These are phyloP conservation scores for Camelina hispida DNA, from an alignment of 345 rosid genomes.

Conservation along the genomic window DNA sequence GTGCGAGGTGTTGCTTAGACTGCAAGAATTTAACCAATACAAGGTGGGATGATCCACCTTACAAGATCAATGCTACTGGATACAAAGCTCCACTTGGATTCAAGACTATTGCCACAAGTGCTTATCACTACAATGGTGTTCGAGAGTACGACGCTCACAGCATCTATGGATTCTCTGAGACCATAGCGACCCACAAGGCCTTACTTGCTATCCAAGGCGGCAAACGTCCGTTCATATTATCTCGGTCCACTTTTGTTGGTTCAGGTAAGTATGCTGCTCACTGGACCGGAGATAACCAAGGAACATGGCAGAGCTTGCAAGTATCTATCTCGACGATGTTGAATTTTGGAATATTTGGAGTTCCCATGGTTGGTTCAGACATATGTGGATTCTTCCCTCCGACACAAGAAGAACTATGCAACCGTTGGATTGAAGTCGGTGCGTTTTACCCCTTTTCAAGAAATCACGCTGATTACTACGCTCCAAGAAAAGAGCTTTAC, in stretches of 20 bases:
- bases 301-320: slow-evolving; percentile 88
- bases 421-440: slow-evolving; percentile 96
- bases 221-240: slow-evolving; percentile 85
- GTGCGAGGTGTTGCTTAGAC: slow-evolving; percentile 95
- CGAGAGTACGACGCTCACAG: slow-evolving; percentile 94
- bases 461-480: slow-evolving; percentile 88
- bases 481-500: slow-evolving; percentile 97
- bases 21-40: slow-evolving; percentile 92
- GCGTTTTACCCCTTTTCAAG: slow-evolving; percentile 96
- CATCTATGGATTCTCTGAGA: slow-evolving; percentile 84
- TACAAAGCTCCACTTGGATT: slow-evolving; percentile 69
- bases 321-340: slow-evolving; percentile 87
- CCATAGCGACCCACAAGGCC: slow-evolving; percentile 88
- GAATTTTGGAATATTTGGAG: slow-evolving; percentile 90
- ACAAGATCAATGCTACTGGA: slow-evolving; percentile 94
- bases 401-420: slow-evolving; percentile 93
- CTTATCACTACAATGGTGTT: slow-evolving; percentile 85
- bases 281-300: slow-evolving; percentile 96
- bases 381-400: slow-evolving; percentile 94
- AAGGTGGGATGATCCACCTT: slow-evolving; percentile 94
- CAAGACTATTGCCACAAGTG: slow-evolving; percentile 95
- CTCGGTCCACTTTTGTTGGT: slow-evolving; percentile 90
- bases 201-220: slow-evolving; percentile 73
- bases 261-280: slow-evolving; percentile 93
- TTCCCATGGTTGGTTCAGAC: slow-evolving; percentile 97